phyloP scores from a whole-genome alignment of 2,329 filamentous ascomycete species.

The Ophiostoma perfectum region DNA sequence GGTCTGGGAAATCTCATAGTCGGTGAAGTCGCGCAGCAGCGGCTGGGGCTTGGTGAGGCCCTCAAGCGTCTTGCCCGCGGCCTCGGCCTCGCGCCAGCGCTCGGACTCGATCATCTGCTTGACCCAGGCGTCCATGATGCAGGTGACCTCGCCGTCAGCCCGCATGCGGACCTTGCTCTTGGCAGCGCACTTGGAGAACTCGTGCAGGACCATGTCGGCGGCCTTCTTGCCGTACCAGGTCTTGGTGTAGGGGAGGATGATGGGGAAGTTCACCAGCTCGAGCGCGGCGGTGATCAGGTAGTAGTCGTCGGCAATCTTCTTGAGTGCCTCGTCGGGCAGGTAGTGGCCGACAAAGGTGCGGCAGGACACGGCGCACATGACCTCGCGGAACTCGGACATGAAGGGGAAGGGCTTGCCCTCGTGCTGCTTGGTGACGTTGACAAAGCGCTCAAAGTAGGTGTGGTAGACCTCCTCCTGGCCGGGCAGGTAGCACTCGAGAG shows the following conservation, averaged over 20 bases:
- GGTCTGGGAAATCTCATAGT: conserved; percentile 88
- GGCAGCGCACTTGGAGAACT: conserved; percentile 85
- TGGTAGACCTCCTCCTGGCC: conserved; percentile 90
- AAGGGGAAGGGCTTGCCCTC: conserved; percentile 72
- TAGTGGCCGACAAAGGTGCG: conserved; percentile 97
- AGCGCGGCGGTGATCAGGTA: conserved; percentile 93
- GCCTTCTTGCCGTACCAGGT: conserved; percentile 97
- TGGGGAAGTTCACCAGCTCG: conserved; percentile 96
- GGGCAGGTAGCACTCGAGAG: conserved; percentile 81
- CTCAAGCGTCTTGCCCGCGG: conserved; percentile 67
- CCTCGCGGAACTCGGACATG: conserved; percentile 86
- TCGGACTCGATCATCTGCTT: conserved; percentile 81
- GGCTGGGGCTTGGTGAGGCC: conserved; percentile 73
- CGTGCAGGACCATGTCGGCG: conserved; percentile 81
- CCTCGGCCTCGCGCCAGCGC: conserved; percentile 72
- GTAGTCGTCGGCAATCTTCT: conserved; percentile 94
- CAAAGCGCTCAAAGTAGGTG: conserved; percentile 73
- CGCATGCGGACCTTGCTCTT: conserved; percentile 92
- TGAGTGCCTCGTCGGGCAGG: conserved; percentile 81
- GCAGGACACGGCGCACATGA: conserved; percentile 92
- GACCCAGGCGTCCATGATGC: conserved; percentile 95
- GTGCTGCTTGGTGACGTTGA: conserved; percentile 67
- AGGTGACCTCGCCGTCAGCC: conserved; percentile 76
- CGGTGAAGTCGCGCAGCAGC: conserved; percentile 77
- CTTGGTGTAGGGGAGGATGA: conserved; percentile 91